Conservation (phyloP, 139 green algal genomes). For the Pleodorina starrii region DNA sequence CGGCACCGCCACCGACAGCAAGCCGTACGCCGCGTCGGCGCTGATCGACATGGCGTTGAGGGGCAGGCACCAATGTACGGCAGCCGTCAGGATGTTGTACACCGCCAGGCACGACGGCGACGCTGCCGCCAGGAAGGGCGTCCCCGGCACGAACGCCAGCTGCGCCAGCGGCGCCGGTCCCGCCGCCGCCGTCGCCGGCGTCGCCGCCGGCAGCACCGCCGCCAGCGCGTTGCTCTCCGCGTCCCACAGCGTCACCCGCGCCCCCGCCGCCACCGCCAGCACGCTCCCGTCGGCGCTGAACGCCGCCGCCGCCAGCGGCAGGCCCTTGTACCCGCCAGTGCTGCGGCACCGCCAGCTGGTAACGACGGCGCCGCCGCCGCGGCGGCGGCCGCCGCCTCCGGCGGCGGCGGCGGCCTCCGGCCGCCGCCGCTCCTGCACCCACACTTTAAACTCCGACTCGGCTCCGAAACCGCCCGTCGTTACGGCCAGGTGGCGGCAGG, state of each 20-base stretch:
- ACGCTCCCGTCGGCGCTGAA: constrained; percentile 84
- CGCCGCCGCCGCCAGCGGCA: constrained; percentile 61
- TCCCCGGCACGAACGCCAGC: constrained; percentile 70
- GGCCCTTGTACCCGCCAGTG: constrained; percentile 65
- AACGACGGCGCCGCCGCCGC: not conserved
- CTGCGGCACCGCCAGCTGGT: constrained; percentile 64
- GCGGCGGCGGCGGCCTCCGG: not conserved
- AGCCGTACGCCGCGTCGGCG: constrained; percentile 31
- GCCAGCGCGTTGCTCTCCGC: constrained; percentile 60
- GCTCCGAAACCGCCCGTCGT: constrained; percentile 52
- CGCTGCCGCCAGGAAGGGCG: constrained; percentile 61
- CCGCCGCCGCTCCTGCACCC: constrained; percentile 50
- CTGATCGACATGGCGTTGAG: constrained; percentile 28
- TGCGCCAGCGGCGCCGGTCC: constrained; percentile 14
- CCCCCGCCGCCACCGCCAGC: constrained; percentile 68
- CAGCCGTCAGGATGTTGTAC: constrained; percentile 74
- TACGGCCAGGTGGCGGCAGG: constrained; percentile 63
- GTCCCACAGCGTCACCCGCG: constrained; percentile 81
- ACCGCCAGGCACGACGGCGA: constrained; percentile 56
- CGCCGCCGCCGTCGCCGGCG: not conserved
- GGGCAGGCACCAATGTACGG: constrained; percentile 63
- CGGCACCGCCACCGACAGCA: constrained; percentile 64
- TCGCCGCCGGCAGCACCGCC: constrained; percentile 60
- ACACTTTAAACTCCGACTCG: constrained; percentile 68
- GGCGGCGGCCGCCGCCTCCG: not conserved